Percentiles rank a stretch among this genome's conserved stretches.
phyloP scores from a whole-genome alignment of 495 filamentous ascomycete genomes.

The Letharia lupina region DNA sequence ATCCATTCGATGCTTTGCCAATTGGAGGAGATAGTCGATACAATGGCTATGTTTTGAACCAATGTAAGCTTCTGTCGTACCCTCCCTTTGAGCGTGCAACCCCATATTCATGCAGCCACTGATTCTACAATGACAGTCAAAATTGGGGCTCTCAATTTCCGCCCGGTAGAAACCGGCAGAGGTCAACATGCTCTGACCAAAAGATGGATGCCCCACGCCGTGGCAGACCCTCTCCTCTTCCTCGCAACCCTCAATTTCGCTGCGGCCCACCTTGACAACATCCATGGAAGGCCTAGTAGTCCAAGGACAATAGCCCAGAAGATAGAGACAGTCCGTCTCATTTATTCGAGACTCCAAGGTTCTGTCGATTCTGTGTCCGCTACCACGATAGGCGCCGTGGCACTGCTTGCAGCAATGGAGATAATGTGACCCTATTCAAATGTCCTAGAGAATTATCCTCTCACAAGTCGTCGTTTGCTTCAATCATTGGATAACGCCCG shows the following conservation, averaged over 20 bases:
- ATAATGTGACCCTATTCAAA: not conserved
- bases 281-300: not conserved
- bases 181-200: constrained; percentile 1
- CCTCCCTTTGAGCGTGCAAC: not conserved
- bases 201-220: constrained; percentile 1
- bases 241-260: constrained; percentile 11
- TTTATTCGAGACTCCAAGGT: constrained; percentile 8
- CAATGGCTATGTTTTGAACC: not conserved
- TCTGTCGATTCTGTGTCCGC: not conserved
- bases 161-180: not conserved
- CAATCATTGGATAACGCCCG: not conserved
- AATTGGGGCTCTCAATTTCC: not conserved
- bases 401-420: constrained; percentile 10
- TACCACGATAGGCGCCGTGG: constrained; percentile 12
- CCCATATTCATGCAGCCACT: not conserved
- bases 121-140: not conserved
- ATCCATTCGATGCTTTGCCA: not conserved
- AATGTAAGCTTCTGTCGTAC: not conserved
- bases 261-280: constrained; percentile 12
- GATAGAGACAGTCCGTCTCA: constrained; percentile 4
- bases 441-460: not conserved
- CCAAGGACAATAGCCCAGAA: constrained; percentile 4
- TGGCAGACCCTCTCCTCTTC: constrained; percentile 12
- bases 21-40: not conserved
- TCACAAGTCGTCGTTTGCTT: not conserved